Base-by-base conservation (phyloP, 2,329 filamentous ascomycete species). In the Colletotrichum salicis region DNA sequence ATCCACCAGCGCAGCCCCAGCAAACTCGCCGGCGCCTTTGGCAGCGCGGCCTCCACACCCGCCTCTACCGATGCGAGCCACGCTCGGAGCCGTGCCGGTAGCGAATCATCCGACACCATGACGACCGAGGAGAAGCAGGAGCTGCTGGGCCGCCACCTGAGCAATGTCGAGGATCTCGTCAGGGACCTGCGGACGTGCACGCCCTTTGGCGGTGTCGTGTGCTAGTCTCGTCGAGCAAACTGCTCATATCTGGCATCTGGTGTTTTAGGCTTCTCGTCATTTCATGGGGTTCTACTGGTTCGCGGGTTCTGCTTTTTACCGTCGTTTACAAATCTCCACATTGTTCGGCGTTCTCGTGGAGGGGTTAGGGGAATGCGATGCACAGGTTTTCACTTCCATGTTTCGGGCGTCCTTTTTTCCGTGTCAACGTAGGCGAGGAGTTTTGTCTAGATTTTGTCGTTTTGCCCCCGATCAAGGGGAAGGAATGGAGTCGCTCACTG, bases 121-220 rank as follows among this genome's bases (percentile, higher is more conserved):
- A 90, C 88, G 8, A 95, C 93, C 12, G 90, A 93, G 75, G 93
- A 97, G 80, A 97, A 97, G 84, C 94, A 96, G 83, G 87, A 87
- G 62, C 83, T 97, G 80, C 84, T 97, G 51, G 93, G 92, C 55
- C 87, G 90, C 75, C 94, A 96, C 80, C 85, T 97, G 78, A 92
- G 88, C 80, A 96, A 93, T 78, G 94, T 97, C 31, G 93, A 95
- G 74, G 94, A 95, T 76, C 86, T 97, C 71, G 94, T 97, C 65
- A 91, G 93, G 79, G 94, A 98, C 81, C 83, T 98, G 76, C 90
- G 92, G 75, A 94, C 94, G 79, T 93, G 90, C 75, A 91, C 92
- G 58, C 92, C 94, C 0, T 94, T 94, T 83, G 91, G 90, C 6
- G 87, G 91, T 6, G 88, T 86, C 6, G 81, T 90, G 69, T 86